Evolutionary conservation across 164 flowering plant genomes (phyloP).

Genomic region (Euptelea pleiosperma): DNA sequence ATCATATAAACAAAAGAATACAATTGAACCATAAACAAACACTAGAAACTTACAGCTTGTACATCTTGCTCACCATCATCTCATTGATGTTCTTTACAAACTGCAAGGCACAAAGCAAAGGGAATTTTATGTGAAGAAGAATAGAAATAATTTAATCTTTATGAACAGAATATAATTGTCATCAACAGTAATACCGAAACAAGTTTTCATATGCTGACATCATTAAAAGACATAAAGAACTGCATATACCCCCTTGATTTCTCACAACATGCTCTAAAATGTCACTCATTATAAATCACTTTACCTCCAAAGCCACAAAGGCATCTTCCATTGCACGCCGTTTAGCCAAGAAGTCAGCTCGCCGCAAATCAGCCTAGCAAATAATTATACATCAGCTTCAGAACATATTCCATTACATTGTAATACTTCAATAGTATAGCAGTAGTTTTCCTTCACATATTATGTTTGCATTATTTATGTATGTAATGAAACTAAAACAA

Average conservation of each 20-base stretch:
- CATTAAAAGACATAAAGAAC: no score
- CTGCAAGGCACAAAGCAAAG: constrained; percentile 39
- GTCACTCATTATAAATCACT: neutral
- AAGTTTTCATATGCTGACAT: no score
- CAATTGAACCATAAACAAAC: neutral
- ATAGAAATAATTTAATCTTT: neutral
- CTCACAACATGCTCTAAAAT: no score
- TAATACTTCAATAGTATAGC: constrained; percentile 5
- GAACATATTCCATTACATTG: neutral
- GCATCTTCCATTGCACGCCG: constrained; percentile 97
- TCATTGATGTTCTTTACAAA: constrained; percentile 79
- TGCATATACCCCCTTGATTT: no score
- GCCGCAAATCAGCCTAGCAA: constrained; percentile 83
- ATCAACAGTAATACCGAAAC: no score
- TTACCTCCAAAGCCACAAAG: constrained; percentile 88
- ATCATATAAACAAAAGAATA: neutral
- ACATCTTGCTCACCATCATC: constrained; percentile 83
- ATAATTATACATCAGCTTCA: constrained; percentile 1
- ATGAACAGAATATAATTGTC: no score
- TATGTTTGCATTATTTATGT: neutral
- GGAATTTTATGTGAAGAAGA: neutral
- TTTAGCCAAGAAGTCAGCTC: constrained; percentile 77
- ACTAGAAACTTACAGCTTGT: constrained; percentile 60
- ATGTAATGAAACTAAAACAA: neutral
- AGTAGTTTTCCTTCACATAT: neutral